Evolutionary conservation across 768 basidiomycete species (phyloP).

Genomic region (Baorangia bicolor): DNA sequence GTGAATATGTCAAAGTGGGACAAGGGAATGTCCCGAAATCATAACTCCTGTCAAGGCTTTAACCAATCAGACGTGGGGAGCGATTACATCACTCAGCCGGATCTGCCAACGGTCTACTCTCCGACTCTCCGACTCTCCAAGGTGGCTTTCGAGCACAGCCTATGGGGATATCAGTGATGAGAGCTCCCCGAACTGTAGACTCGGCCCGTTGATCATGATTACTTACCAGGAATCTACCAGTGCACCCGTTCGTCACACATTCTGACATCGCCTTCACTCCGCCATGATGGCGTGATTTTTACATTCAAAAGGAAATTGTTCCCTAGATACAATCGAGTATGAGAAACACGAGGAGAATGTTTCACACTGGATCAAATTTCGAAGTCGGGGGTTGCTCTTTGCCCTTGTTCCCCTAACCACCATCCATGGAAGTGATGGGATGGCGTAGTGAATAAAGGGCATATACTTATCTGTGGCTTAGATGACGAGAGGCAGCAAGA

Average conservation of each 20-base stretch:
- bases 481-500: not conserved
- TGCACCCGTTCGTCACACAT: not conserved
- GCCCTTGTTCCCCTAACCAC: constrained; percentile 85
- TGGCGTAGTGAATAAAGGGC: constrained; percentile 78
- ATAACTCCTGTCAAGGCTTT: not conserved
- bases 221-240: not conserved
- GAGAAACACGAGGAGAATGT: constrained; percentile 12
- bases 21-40: not conserved
- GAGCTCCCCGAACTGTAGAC: not conserved
- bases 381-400: constrained; percentile 45
- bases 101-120: constrained; percentile 1
- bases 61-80: constrained; percentile 3
- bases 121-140: no score
- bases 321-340: constrained; percentile 18
- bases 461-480: constrained; percentile 18
- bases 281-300: not conserved
- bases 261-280: not conserved
- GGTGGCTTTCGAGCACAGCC: not conserved
- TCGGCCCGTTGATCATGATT: not conserved
- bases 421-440: constrained; percentile 46
- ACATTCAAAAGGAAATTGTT: constrained; percentile 16
- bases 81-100: not conserved
- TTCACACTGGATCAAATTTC: constrained; percentile 19
- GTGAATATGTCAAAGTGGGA: constrained; percentile 12
- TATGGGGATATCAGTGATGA: no score